Base-by-base conservation (phyloP, 441 rosid genomes). In the Eutrema salsugineum region DNA sequence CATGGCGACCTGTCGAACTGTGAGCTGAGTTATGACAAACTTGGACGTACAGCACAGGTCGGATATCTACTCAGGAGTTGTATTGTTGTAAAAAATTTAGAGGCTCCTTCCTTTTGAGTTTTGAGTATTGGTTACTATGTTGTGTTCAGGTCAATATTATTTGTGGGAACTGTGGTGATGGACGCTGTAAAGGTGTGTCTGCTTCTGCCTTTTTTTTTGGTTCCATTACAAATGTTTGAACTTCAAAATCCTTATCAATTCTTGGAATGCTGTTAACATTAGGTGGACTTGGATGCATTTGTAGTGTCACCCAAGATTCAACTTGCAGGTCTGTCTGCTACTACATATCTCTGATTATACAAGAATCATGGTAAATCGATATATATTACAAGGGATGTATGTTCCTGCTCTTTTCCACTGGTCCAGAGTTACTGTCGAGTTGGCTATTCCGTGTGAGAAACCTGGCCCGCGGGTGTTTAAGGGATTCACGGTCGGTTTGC, bases 401-500 rank as follows among this genome's bases (percentile, higher is more conserved):
- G 73, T 49, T 57, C 28, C 15, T 70, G 20, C 62, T 39, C 44
- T 70, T 84, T 68, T 20, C 63, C 48, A 63, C 56, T 32, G 75
- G 72, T 58, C 63, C 80, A 92, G 99, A 79, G 87, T 83, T 74
- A 36, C 84, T 72, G 82, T 88, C 47, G 94, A 92, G 66, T 93
- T 94, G 74, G 93, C 99, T 51, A 71, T 92, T 75, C 91, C 93
- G 15, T 94, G 99, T 40, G 87, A 90, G 87, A 83, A 85, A 82
- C 86, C 87, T 36, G 99, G 98, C 43, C 90, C 86, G 1, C 88
- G 86, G 12, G 85, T 92, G 62, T 92, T 94, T 51, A 63, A 90
- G 66, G 98, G 97, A 73, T 94, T 94, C 80, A 92, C 98, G 1
- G 90, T 92, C 78, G 99, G 99, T 70, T 88, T 94, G 79, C 96